Conservation (phyloP, 2,329 filamentous ascomycete species). For the Zymoseptoria tritici region DNA sequence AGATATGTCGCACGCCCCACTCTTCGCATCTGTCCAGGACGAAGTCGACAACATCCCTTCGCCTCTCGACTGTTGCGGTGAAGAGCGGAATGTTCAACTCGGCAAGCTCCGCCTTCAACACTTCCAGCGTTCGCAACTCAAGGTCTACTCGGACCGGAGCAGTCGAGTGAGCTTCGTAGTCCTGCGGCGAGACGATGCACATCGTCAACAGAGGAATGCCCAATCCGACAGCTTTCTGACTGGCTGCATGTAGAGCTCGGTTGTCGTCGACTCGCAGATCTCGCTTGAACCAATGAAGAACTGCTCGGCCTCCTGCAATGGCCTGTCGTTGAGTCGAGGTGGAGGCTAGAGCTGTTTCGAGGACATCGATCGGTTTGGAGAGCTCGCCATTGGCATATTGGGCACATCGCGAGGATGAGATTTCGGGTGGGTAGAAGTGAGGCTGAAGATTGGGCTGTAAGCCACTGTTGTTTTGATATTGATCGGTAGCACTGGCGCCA, state of each 20-base stretch:
- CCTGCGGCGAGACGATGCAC: constrained; percentile 75
- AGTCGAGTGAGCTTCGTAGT: constrained; percentile 73
- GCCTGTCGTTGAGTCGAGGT: constrained; percentile 50
- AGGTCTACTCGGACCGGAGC: constrained; percentile 72
- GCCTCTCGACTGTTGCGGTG: constrained; percentile 61
- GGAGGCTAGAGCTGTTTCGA: constrained; percentile 54
- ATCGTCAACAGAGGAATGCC: constrained; percentile 66
- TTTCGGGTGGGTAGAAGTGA: constrained; percentile 77
- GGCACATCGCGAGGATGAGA: constrained; percentile 69
- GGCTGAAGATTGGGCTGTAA: constrained; percentile 36
- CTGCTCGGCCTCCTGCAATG: constrained; percentile 51
- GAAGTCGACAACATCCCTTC: constrained; percentile 53
- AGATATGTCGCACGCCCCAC: constrained; percentile 71
- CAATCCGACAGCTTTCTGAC: constrained; percentile 57
- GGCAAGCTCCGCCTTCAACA: constrained; percentile 59
- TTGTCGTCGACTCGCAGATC: constrained; percentile 73
- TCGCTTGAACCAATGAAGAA: constrained; percentile 87
- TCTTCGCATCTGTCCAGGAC: constrained; percentile 59
- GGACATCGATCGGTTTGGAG: constrained; percentile 63
- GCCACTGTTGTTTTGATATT: constrained; percentile 29
- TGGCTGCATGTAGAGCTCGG: constrained; percentile 59
- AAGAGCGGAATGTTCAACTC: constrained; percentile 70
- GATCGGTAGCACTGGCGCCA: constrained; percentile 24
- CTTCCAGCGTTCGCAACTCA: constrained; percentile 61
- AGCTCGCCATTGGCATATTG: constrained; percentile 66